Conservation (phyloP, 2,329 filamentous ascomycete genomes). For the Gremmenia infestans region DNA sequence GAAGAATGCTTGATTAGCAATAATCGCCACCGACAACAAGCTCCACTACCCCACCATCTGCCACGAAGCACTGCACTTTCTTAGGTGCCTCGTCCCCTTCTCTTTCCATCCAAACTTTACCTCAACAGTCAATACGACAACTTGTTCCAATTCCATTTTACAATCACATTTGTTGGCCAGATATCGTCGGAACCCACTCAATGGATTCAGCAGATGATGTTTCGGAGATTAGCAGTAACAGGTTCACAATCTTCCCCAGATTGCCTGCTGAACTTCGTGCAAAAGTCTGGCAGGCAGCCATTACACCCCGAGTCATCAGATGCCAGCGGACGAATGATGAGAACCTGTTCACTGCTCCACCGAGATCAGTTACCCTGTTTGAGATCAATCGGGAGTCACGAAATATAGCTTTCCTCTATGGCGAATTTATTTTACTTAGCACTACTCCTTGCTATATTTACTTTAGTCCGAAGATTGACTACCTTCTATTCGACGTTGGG, state of each 20-base stretch:
- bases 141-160: no score
- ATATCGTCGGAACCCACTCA: no score
- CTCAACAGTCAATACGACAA: no score
- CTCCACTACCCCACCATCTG: no score
- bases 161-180: no score
- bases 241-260: background rate
- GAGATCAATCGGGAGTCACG: constrained; percentile 3
- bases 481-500: constrained; percentile 20
- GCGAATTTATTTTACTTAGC: constrained; percentile 1
- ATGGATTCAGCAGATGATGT: background rate
- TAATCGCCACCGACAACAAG: no score
- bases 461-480: constrained; percentile 8
- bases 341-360: constrained; percentile 2
- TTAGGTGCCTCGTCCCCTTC: no score
- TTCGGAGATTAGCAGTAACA: background rate
- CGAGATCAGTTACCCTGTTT: background rate
- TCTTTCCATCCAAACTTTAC: no score
- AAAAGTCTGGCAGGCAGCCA: constrained; percentile 11
- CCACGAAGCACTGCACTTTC: no score
- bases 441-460: background rate
- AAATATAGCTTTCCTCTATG: constrained; percentile 4
- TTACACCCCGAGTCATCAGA: constrained; percentile 8
- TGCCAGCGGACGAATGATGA: background rate
- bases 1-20: no score
- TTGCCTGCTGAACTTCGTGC: constrained; percentile 8